Percentiles rank a stretch among this genome's conserved stretches.
These are phyloP conservation scores for Zoysia matrella DNA, from an alignment of 202 grass and related monocot species.

Conservation along the genomic window DNA sequence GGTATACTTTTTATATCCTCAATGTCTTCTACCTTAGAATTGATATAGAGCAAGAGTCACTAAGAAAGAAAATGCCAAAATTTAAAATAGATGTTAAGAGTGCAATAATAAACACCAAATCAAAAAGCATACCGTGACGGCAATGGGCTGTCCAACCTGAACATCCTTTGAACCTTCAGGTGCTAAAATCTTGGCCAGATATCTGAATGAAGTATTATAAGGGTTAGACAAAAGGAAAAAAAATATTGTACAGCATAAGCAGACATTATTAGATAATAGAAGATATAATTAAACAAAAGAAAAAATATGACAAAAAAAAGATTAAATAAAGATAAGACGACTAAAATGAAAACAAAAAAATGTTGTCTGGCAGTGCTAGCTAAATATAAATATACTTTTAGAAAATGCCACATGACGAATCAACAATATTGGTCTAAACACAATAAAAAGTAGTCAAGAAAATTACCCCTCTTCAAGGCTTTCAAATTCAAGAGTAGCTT, in stretches of 20 bases:
- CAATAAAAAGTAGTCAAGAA: slow-evolving; percentile 1
- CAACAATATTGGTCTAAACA: slow-evolving; percentile 14
- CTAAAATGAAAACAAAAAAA: not conserved
- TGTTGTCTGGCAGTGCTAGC: slow-evolving; percentile 7
- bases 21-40: slow-evolving; percentile 79
- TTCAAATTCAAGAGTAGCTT: slow-evolving; percentile 97
- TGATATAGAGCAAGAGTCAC: slow-evolving; percentile 10
- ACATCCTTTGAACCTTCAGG: slow-evolving; percentile 51
- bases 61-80: not conserved
- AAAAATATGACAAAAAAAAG: slow-evolving; percentile 14
- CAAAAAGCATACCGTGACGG: slow-evolving; percentile 77
- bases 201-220: slow-evolving; percentile 39
- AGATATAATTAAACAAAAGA: not conserved
- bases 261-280: slow-evolving; percentile 30
- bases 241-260: not conserved
- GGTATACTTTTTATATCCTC: slow-evolving; percentile 84
- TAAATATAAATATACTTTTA: not conserved
- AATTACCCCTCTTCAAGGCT: slow-evolving; percentile 96
- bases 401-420: slow-evolving; percentile 6
- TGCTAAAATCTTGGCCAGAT: too few species aligned
- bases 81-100: slow-evolving; percentile 31
- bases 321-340: slow-evolving; percentile 10
- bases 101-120: slow-evolving; percentile 9
- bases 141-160: slow-evolving; percentile 88
- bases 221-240: slow-evolving; percentile 21